Evolutionary conservation across 768 basidiomycete genomes (phyloP), one percentile per base, ranked within the genome.

Genomic region (Pleurotus salmoneostramineus): DNA sequence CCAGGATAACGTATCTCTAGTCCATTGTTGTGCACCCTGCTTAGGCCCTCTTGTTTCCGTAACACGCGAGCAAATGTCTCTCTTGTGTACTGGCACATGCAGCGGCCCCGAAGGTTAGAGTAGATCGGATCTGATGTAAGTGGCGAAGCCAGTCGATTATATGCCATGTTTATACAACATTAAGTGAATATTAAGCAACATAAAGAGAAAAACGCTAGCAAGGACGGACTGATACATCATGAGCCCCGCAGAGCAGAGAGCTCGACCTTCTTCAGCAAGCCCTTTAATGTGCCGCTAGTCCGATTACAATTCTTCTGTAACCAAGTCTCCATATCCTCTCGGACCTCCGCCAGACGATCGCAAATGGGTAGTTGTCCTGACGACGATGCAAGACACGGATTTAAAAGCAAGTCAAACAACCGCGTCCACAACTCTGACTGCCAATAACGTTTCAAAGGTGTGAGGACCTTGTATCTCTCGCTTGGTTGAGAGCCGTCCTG

Each of bases 401-500:
- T 98, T 58, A 99, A 84, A 56, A 98, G 73, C 32, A 89, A 62
- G 64, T 95, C 89, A 68, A 99, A 98, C 45, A 97, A 66, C 55
- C 81, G 72, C 35, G 75, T 88, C 93, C 97, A 96, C 21, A 96
- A 71, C 21, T 91, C 89, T 46, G 77, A 82, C 71, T 98, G 95
- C 93, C 97, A 98, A 70, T 99, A 99, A 59, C 97, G 80, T 68
- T 94, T 94, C 65, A 95, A 80, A n/a, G 89, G 83, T 32, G 87
- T 84, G 12, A 83, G 76, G 52, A 94, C 82, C 76, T 83, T 88
- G 74, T 86, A 82, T 58, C 79, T 73, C 46, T 69, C 70, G 2
- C 71, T 69, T 1, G 15, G 17, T 27, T 11, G 5, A n/a, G 40
- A 3, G 5, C 21, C 7, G 7, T 70, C 71, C 3, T 71, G 68